Percentiles rank a stretch among this genome's conserved stretches.
Evolutionary conservation across 2,329 filamentous ascomycete species (phyloP).

Genomic region (Penicillium nordicum): DNA sequence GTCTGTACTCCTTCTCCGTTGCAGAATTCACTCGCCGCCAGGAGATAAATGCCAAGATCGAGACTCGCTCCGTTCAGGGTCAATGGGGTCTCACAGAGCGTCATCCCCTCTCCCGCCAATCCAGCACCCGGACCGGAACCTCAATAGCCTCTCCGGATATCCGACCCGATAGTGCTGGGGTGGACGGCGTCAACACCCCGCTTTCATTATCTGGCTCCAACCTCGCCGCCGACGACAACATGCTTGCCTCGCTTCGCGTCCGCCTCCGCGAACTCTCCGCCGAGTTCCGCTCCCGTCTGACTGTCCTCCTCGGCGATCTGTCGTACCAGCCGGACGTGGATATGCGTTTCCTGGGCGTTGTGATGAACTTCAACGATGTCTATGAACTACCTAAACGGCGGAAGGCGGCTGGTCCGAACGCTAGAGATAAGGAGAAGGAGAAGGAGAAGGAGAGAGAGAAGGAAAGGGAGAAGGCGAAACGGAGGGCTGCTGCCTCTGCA

Average conservation of each 20-base stretch:
- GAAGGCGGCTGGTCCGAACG: constrained; percentile 27
- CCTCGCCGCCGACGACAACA: constrained; percentile 51
- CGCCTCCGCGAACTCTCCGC: constrained; percentile 68
- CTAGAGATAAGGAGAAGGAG: constrained; percentile 34
- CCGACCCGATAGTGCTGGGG: constrained; percentile 16
- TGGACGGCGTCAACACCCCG: constrained; percentile 36
- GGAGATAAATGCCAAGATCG: constrained; percentile 71
- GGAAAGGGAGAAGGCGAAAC: constrained; percentile 22
- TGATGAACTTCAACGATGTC: constrained; percentile 99
- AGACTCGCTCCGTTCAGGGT: constrained; percentile 62
- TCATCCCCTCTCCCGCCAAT: constrained; percentile 39
- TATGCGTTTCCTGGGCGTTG: constrained; percentile 90
- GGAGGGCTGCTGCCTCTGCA: constrained; percentile 18
- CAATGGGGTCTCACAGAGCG: constrained; percentile 62
- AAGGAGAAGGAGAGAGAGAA: constrained; percentile 28
- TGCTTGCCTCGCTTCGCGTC: constrained; percentile 71
- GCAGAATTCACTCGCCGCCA: constrained; percentile 92
- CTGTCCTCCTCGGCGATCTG: constrained; percentile 80
- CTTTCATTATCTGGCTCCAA: constrained; percentile 37
- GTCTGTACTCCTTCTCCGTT: constrained; percentile 89
- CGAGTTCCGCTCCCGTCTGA: constrained; percentile 74
- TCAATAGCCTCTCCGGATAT: constrained; percentile 30
- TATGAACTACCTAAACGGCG: constrained; percentile 74
- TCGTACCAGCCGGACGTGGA: constrained; percentile 92
- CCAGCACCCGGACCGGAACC: constrained; percentile 26